Evolutionary conservation across 371 early-diverging fungal species (phyloP), one percentile per base, ranked within the genome.

Genomic region (Capillidium heterosporum): DNA sequence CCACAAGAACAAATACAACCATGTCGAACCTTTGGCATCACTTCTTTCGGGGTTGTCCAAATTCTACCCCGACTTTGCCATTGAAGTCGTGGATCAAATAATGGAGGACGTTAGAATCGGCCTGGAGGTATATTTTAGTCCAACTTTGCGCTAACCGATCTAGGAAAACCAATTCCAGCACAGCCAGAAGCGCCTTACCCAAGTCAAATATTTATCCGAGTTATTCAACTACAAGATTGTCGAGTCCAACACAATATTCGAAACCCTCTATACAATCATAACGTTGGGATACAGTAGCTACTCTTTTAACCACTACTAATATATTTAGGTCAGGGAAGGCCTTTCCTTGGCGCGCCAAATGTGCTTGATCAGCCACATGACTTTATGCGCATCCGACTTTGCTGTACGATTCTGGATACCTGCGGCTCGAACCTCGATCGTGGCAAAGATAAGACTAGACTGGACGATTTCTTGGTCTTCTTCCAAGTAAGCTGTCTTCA

Each of bases 301-400:
- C 60, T 46, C 15, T 48, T 56, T n/a, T 27, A 13, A 32, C 32
- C 39, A 41, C 28, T 21, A 31, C 26, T 24, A 43, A 28, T 1
- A 31, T 31, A 29, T 26, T 52, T 72, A 78, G 80, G 85, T 13
- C 77, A 75, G 54, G 89, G 89, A 17, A 63, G 90, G 28, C 84
- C 89, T 24, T 68, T 73, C 3, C 78, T 74, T 40, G 81, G 76
- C 15, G 70, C 76, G 3, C 69, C 68, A 23, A 79, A 77, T 56
- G 72, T 77, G 2, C 65, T 88, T 13, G 98, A 98, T 61, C 72
- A 81, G 2, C 82, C 89, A 10, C 67, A 80, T 61, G 95, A 96
- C 65, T 92, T 84, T 63, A 96, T 98, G 79, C 82, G 98, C 31
- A 77, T 92, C 23, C 81, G 95, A 23, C 71, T 98, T 4, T 77